A percentile compares a stretch with the other conserved stretches of the same genome.
Conservation (phyloP, 2,329 filamentous ascomycete species). For the Anisogramma anomala region DNA sequence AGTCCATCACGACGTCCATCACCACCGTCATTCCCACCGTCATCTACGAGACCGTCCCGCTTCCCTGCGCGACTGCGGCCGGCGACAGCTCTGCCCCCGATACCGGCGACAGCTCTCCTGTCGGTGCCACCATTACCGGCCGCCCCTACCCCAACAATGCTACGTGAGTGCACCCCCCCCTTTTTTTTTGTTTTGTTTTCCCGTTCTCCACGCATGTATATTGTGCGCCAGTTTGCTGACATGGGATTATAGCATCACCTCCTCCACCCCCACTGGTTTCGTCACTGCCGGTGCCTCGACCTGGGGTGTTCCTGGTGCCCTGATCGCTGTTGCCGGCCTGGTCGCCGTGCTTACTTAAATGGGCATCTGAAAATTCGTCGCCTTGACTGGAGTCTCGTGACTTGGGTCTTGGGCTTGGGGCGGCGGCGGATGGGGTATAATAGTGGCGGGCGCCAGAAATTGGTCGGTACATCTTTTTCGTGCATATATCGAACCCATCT, state of each 20-base stretch:
- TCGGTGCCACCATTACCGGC: conserved; percentile 7
- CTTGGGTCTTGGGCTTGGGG: conserved; percentile 19
- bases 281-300: conserved; percentile 42
- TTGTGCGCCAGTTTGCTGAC: conserved; percentile 11
- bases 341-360: conserved; percentile 44
- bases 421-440: conserved; percentile 4
- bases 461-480: conserved; percentile 10
- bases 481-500: conserved; percentile 4
- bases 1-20: conserved; percentile 43
- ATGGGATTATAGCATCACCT: conserved; percentile 19
- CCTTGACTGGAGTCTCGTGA: conserved; percentile 26
- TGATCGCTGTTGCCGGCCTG: conserved; percentile 44
- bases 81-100: too few relatives aligned
- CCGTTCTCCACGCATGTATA: too few relatives aligned
- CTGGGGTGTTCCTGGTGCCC: conserved; percentile 40
- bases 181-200: too few relatives aligned
- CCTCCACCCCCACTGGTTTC: conserved; percentile 24
- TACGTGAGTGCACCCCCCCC: conserved; percentile 20
- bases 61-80: conserved; percentile 35
- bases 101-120: conserved; percentile 18
- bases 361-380: not conserved
- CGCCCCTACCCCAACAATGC: conserved; percentile 20
- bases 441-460: not conserved
- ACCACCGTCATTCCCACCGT: conserved; percentile 45
- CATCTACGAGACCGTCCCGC: conserved; percentile 37